Percentiles rank a stretch among this genome's conserved stretches.
These are phyloP conservation scores for Fomes fomentarius DNA, from an alignment of 1,284 basidiomycete genomes.

Conservation along the genomic window DNA sequence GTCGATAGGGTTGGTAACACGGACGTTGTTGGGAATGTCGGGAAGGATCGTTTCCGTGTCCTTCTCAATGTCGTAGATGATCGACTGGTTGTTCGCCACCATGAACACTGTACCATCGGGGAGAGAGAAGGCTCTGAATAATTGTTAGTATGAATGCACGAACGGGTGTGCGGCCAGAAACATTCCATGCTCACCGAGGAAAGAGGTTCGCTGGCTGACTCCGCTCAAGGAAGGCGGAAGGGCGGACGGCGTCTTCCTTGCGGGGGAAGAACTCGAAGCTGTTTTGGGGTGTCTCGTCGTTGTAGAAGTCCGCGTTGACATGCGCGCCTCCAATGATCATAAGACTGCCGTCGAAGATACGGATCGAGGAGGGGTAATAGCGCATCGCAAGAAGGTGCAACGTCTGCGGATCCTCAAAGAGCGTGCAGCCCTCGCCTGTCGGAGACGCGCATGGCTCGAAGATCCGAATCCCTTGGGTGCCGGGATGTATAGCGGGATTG, in stretches of 20 bases:
- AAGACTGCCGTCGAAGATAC: conserved; percentile 45
- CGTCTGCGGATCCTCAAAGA: conserved; percentile 42
- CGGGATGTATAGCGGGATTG: conserved; percentile 38
- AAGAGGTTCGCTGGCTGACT: conserved; percentile 29
- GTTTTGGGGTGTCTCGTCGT: conserved; percentile 45
- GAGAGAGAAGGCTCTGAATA: conserved; percentile 24
- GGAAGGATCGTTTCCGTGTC: conserved; percentile 44
- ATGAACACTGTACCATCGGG: conserved; percentile 45
- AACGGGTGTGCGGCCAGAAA: too few species aligned
- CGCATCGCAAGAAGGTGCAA: conserved; percentile 38
- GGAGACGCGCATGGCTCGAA: conserved; percentile 41
- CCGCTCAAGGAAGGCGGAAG: conserved; percentile 48
- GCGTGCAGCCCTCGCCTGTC: conserved; percentile 38
- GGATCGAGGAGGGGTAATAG: conserved; percentile 47
- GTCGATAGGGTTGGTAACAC: conserved; percentile 45
- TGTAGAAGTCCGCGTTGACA: conserved; percentile 40
- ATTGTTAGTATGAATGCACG: background rate
- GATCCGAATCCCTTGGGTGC: conserved; percentile 35
- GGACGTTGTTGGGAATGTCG: conserved; percentile 51
- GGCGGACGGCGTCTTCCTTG: conserved; percentile 49
- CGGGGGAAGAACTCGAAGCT: conserved; percentile 58
- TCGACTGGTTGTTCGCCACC: conserved; percentile 47
- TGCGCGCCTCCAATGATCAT: conserved; percentile 47
- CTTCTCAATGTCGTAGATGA: conserved; percentile 28
- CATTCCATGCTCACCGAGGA: conserved; percentile 18